These are phyloP conservation scores for Somion occarium DNA, from an alignment of 1,284 basidiomycete genomes.

Conservation along the genomic window DNA sequence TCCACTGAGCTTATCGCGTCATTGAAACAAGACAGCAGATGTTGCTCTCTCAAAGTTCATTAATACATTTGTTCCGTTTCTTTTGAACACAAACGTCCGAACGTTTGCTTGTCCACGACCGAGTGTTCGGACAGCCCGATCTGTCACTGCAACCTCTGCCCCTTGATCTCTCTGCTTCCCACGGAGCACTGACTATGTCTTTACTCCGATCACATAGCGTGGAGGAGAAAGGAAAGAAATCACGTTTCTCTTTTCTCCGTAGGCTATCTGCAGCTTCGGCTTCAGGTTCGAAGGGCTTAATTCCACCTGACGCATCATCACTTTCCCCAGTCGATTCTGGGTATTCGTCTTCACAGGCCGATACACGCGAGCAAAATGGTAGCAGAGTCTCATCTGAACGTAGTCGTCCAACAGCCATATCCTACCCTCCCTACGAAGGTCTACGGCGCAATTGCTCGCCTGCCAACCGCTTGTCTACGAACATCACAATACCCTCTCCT, in stretches of 20 bases:
- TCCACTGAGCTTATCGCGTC: too few species aligned
- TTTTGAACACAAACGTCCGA: too few species aligned
- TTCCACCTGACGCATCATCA: background rate
- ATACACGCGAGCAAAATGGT: background rate
- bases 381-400: background rate
- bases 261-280: background rate
- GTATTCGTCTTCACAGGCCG: background rate
- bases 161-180: too few species aligned
- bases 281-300: too few species aligned
- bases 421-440: background rate
- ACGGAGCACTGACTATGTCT: background rate
- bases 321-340: background rate
- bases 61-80: too few species aligned
- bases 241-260: background rate
- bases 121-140: too few species aligned
- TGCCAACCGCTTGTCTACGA: background rate
- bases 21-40: too few species aligned
- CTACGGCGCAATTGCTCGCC: background rate
- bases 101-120: too few species aligned
- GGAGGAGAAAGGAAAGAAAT: background rate
- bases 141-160: too few species aligned
- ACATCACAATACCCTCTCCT: background rate
- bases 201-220: background rate
- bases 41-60: too few species aligned
- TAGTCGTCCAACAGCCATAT: background rate